Percentiles rank a stretch among this genome's conserved stretches.
Evolutionary conservation across 768 basidiomycete genomes (phyloP).

Genomic region (Rhizopogon vesiculosus): DNA sequence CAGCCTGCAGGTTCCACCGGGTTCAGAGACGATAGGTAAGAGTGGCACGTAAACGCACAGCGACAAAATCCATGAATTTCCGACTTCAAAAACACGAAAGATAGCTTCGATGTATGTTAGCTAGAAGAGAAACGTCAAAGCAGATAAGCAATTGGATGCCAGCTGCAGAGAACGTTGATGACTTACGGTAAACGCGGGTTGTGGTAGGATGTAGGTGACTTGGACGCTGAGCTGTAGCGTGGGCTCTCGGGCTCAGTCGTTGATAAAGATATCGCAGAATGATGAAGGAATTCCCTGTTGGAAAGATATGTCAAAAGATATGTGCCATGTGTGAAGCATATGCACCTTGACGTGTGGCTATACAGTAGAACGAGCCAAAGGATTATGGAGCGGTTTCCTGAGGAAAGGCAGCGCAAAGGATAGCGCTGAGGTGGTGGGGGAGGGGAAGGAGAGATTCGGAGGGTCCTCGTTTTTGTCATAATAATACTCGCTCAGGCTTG

Average conservation of each 20-base stretch:
- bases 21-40: not conserved
- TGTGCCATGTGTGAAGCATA: conserved; percentile 3
- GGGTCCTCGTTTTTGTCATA: not conserved
- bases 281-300: not conserved
- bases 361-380: not conserved
- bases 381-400: not conserved
- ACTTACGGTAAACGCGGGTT: not conserved
- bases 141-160: conserved; percentile 4
- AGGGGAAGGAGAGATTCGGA: conserved; percentile 3
- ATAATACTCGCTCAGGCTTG: not conserved
- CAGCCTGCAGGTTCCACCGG: conserved; percentile 6
- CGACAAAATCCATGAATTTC: conserved; percentile 9
- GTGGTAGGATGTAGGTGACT: not conserved
- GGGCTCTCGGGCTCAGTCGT: not conserved
- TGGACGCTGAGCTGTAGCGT: not conserved
- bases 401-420: not conserved
- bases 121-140: not conserved
- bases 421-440: not conserved
- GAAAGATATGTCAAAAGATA: not conserved
- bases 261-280: not conserved
- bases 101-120: not conserved
- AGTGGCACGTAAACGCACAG: not conserved
- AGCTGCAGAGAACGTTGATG: not conserved
- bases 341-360: conserved; percentile 8
- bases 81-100: not conserved